Evolutionary conservation across 2,329 filamentous ascomycete genomes (phyloP), one percentile per base, ranked within the genome.

Genomic region (Talaromyces sp.): DNA sequence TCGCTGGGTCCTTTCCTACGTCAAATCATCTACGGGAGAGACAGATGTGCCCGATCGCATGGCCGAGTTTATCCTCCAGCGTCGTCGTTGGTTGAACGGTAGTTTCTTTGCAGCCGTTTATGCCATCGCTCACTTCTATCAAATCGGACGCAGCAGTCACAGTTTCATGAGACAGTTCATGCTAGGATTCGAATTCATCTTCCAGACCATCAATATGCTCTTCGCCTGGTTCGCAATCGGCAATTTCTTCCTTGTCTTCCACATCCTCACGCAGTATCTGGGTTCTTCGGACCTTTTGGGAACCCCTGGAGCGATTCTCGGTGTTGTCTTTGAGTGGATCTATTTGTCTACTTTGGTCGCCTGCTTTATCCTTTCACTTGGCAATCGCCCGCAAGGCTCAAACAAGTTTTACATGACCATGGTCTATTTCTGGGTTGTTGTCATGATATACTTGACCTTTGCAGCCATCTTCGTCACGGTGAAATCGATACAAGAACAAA

Each of bases 161-260:
- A 94, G 90, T 31, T 84, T 93, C 72, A 74, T 96, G 48, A 88
- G 95, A 71, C 97, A 98, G 78, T 81, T 94, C 66, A 92, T 91
- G 84, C 91, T 99, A 78, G 86, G 97, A 72, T 79, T 98, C 70
- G 95, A 99, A 76, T 98, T 97, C 77, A 82, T 90, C 70, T 99
- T 97, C 81, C 93, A 97, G 78, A 95, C 92, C 1, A 85, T 89
- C 78, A 96, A 92, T 83, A 97, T 98, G 92, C 85, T 99, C 74
- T 99, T 98, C 77, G 93, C 95, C 62, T 99, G 95, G 95, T 98
- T 99, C 75, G 92, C 90, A 72, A 95, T 98, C 74, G 87, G 95
- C 74, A 99, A 99, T 81, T 99, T 99, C 85, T 99, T 98, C 85
- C 82, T 99, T 74, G 94, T 99, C 71, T 99, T 99, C 83, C 93